Evolutionary conservation across 2,329 filamentous ascomycete genomes (phyloP).

Genomic region (Nakataea oryzae): DNA sequence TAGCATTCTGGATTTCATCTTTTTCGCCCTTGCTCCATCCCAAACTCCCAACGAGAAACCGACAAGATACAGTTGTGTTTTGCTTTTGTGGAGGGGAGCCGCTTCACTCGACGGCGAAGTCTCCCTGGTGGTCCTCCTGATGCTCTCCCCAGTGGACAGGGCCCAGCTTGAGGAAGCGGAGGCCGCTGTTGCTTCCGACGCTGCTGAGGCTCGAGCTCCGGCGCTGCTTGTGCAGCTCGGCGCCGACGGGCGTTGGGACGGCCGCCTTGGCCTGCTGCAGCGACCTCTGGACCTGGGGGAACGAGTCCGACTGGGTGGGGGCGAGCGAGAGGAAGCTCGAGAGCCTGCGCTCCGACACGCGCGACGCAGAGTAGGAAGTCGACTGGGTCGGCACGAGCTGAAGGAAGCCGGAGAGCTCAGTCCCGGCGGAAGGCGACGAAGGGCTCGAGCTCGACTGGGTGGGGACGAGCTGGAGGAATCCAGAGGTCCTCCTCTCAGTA

Average conservation of each 20-base stretch:
- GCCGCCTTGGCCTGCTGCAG: constrained; percentile 16
- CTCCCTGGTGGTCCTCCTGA: constrained; percentile 42
- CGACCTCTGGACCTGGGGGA: constrained; percentile 31
- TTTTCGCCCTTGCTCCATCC: not conserved
- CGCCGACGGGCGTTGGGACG: constrained; percentile 4
- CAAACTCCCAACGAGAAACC: not conserved
- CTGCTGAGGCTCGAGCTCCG: constrained; percentile 46
- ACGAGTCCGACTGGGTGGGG: constrained; percentile 46
- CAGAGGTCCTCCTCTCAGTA: not conserved
- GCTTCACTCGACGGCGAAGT: constrained; percentile 34
- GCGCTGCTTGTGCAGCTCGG: constrained; percentile 21
- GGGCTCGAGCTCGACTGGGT: constrained; percentile 47
- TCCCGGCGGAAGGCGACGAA: not conserved
- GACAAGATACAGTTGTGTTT: not conserved
- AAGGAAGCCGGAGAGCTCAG: constrained; percentile 30
- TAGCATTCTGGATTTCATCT: not conserved
- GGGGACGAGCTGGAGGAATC: constrained; percentile 49
- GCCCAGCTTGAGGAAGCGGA: constrained; percentile 51
- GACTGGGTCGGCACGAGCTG: constrained; percentile 47
- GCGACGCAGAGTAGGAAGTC: constrained; percentile 35
- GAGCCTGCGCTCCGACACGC: constrained; percentile 8
- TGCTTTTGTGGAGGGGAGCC: not conserved
- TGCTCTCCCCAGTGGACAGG: constrained; percentile 56
- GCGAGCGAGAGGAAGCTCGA: constrained; percentile 44
- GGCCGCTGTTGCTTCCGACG: constrained; percentile 23